Conservation (phyloP, 257 asterid species). For the Vinca minor region DNA sequence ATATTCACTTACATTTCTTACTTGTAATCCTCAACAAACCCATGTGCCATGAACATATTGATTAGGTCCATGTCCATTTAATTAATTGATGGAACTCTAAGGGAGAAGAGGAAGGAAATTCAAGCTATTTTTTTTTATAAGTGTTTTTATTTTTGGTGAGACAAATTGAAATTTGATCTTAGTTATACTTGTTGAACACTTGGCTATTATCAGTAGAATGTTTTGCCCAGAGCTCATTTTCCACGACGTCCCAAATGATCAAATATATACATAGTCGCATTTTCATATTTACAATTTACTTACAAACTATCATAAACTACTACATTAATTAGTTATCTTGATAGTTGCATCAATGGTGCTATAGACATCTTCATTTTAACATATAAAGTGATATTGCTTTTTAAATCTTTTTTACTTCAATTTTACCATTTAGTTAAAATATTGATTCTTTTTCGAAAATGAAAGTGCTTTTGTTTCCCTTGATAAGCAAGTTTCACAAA, state of each 20-base stretch:
- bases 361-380: not conserved
- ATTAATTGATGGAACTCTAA: not conserved
- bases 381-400: not conserved
- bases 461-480: not conserved
- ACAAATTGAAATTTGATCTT: too few relatives aligned
- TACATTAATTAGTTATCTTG: too few relatives aligned
- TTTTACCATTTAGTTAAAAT: not conserved
- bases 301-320: too few relatives aligned
- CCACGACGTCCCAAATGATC: too few relatives aligned
- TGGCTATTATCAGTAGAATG: too few relatives aligned
- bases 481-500: not conserved
- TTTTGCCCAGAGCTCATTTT: too few relatives aligned
- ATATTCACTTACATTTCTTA: not conserved
- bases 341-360: not conserved
- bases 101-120: not conserved
- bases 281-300: too few relatives aligned
- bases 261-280: too few relatives aligned
- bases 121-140: too few relatives aligned
- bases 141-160: too few relatives aligned
- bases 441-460: not conserved
- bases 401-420: constrained; percentile 1
- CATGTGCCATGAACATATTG: not conserved
- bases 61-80: not conserved
- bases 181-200: too few relatives aligned
- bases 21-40: not conserved